Conservation (phyloP, 2,329 filamentous ascomycete species). For the Colletotrichum eleusines region DNA sequence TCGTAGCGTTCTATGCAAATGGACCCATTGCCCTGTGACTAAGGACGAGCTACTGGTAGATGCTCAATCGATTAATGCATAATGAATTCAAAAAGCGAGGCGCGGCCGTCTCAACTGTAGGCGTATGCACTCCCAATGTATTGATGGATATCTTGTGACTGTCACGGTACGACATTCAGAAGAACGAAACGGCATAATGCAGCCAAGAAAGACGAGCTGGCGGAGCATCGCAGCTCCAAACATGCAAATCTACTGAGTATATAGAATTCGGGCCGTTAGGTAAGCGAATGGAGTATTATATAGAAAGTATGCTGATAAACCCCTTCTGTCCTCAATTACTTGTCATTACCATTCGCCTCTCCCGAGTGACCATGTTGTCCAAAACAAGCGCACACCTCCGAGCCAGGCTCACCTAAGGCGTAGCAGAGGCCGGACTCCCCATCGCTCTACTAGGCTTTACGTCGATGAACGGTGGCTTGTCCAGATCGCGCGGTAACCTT, state of each 20-base stretch:
- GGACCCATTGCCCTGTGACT: not conserved
- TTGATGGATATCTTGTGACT: not conserved
- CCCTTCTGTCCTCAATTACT: not conserved
- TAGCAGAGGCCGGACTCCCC: not conserved
- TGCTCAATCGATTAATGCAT: not conserved
- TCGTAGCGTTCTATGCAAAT: no score
- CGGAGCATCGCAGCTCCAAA: not conserved
- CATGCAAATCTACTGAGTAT: not conserved
- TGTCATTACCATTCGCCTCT: not conserved
- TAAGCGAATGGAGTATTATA: not conserved
- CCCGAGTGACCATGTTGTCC: not conserved
- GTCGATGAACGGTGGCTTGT: slow-evolving; percentile 44
- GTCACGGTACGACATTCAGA: not conserved
- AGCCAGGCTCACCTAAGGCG: not conserved
- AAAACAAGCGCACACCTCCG: not conserved
- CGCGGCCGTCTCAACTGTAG: not conserved
- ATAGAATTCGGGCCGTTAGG: not conserved
- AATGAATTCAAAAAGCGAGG: not conserved
- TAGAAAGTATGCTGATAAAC: not conserved
- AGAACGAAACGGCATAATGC: not conserved
- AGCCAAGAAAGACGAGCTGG: not conserved
- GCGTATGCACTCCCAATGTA: not conserved
- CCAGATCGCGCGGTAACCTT: slow-evolving; percentile 48
- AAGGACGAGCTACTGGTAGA: not conserved
- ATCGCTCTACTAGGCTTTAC: slow-evolving; percentile 47